Evolutionary conservation across 2,329 filamentous ascomycete genomes (phyloP).

Genomic region (Xylariaceae sp.): DNA sequence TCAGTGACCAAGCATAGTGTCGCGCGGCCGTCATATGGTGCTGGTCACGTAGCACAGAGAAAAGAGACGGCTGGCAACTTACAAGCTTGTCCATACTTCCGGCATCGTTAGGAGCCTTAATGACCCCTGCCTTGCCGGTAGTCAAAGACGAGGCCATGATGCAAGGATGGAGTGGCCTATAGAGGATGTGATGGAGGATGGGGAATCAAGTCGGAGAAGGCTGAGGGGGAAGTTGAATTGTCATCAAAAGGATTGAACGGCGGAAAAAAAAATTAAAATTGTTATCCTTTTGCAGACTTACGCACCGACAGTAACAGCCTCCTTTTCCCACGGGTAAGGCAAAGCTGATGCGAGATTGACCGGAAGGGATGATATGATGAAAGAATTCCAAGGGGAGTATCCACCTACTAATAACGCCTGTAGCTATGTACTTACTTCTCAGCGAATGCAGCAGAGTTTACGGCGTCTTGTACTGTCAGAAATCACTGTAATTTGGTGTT

Average conservation of each 20-base stretch:
- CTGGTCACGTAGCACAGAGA: conserved; percentile 23
- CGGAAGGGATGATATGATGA: conserved; percentile 34
- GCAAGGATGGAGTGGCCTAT: conserved; percentile 20
- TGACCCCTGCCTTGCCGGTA: conserved; percentile 56
- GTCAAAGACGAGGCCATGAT: conserved; percentile 35
- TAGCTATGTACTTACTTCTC: conserved; percentile 10
- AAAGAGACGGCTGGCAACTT: conserved; percentile 46
- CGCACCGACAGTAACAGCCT: conserved; percentile 22
- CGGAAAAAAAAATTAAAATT: conserved; percentile 13
- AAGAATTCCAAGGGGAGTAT: conserved; percentile 31
- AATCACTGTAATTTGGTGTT: background rate
- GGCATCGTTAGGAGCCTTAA: conserved; percentile 60
- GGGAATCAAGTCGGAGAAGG: conserved; percentile 10
- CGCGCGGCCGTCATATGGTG: conserved; percentile 10
- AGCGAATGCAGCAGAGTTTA: conserved; percentile 7
- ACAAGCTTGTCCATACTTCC: conserved; percentile 65
- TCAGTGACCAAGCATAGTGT: conserved; percentile 14
- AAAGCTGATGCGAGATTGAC: conserved; percentile 25
- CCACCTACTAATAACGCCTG: conserved; percentile 28
- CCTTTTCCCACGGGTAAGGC: conserved; percentile 27
- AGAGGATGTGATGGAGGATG: conserved; percentile 13
- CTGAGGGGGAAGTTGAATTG: background rate
- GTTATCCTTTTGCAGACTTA: conserved; percentile 21
- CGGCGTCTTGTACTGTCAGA: no score
- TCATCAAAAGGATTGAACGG: conserved; percentile 20